Evolutionary conservation across 1,284 basidiomycete species (phyloP).

Genomic region (Sparassis latifolia): DNA sequence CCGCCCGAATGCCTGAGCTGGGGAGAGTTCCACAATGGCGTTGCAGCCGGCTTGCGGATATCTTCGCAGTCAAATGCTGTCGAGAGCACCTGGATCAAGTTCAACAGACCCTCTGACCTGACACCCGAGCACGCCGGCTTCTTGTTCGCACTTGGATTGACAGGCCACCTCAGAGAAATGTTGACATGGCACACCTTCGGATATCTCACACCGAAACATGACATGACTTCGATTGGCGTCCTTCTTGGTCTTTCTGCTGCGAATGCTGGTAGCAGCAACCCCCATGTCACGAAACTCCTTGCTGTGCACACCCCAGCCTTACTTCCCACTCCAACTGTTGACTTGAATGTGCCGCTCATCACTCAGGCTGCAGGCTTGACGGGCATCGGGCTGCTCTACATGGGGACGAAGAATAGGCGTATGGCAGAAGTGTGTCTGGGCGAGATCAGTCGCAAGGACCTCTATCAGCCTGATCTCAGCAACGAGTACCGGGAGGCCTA

Average conservation of each 20-base stretch:
- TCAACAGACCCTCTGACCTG: conserved; percentile 83
- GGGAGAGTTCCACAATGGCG: conserved; percentile 98
- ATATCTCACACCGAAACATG: conserved; percentile 93
- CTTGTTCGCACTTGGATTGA: conserved; percentile 87
- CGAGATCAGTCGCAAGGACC: conserved; percentile 76
- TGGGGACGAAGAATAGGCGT: conserved; percentile 81
- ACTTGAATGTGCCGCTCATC: conserved; percentile 85
- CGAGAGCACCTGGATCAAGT: conserved; percentile 90
- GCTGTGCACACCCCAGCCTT: conserved; percentile 92
- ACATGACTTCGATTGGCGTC: conserved; percentile 89
- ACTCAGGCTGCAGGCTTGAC: conserved; percentile 89
- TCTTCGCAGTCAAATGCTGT: conserved; percentile 72
- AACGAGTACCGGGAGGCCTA: conserved; percentile 89
- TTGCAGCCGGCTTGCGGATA: conserved; percentile 84
- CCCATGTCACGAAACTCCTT: conserved; percentile 84
- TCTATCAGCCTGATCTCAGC: conserved; percentile 75
- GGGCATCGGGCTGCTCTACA: conserved; percentile 86
- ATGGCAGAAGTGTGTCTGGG: conserved; percentile 89
- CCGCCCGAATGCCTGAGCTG: conserved; percentile 71
- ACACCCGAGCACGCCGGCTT: conserved; percentile 94
- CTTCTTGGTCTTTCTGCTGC: conserved; percentile 89
- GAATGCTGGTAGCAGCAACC: conserved; percentile 84
- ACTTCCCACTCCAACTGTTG: conserved; percentile 80
- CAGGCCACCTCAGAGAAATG: conserved; percentile 84
- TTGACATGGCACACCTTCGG: conserved; percentile 86